These are phyloP conservation scores for Penicillium goetzii DNA, from an alignment of 495 filamentous ascomycete species.

Conservation along the genomic window DNA sequence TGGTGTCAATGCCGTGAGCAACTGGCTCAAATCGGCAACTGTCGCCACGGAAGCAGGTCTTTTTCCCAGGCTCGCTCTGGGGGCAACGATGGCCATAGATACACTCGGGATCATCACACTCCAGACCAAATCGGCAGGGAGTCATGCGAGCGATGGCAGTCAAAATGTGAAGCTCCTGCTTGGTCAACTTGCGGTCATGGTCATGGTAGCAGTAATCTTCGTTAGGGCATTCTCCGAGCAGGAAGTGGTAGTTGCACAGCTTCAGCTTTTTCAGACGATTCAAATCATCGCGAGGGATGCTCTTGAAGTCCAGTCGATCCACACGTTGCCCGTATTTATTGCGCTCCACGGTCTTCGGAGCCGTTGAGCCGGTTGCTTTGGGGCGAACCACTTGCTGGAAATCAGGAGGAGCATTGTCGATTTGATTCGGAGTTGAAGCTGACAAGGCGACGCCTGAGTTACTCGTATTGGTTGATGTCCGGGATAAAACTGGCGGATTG, in stretches of 20 bases:
- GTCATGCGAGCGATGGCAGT: slow-evolving; percentile 75
- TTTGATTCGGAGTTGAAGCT: slow-evolving; percentile 36
- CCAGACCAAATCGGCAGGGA: slow-evolving; percentile 73
- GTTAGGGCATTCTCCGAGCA: slow-evolving; percentile 73
- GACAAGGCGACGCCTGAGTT: slow-evolving; percentile 40
- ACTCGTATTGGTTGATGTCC: slow-evolving; percentile 49
- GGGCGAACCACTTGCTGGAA: slow-evolving; percentile 53
- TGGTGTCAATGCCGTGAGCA: slow-evolving; percentile 56
- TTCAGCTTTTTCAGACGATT: slow-evolving; percentile 69
- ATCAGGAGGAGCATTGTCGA: slow-evolving; percentile 36
- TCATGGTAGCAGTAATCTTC: slow-evolving; percentile 71
- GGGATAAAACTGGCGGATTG: slow-evolving; percentile 37
- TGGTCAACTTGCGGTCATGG: slow-evolving; percentile 71
- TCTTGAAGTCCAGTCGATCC: slow-evolving; percentile 57
- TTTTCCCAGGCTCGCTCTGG: slow-evolving; percentile 51
- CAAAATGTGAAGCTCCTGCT: slow-evolving; percentile 68
- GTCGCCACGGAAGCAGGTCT: slow-evolving; percentile 55
- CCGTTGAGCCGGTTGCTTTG: slow-evolving; percentile 54
- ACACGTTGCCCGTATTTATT: slow-evolving; percentile 77
- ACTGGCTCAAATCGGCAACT: slow-evolving; percentile 55
- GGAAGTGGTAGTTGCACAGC: slow-evolving; percentile 83
- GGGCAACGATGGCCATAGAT: slow-evolving; percentile 79
- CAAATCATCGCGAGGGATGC: slow-evolving; percentile 61
- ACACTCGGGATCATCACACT: slow-evolving; percentile 75
- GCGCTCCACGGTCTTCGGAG: slow-evolving; percentile 60